Evolutionary conservation across 306 rosid species (phyloP).

Genomic region (Cicer cuneatum): DNA sequence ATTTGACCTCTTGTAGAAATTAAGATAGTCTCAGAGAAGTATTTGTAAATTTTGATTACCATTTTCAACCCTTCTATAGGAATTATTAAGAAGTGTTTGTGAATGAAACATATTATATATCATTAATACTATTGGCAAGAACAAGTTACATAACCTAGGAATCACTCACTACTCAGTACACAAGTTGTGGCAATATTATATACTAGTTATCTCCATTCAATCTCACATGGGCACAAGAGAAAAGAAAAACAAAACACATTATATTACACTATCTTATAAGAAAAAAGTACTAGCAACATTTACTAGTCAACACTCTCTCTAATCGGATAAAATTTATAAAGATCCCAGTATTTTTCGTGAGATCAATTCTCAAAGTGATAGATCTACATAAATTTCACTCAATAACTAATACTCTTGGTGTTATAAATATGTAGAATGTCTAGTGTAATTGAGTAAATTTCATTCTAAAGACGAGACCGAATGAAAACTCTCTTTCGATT

Average conservation of each 20-base stretch:
- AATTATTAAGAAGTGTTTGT: neutral
- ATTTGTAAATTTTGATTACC: neutral
- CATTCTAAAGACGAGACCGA: slow-evolving; percentile 68
- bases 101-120: neutral
- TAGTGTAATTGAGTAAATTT: neutral
- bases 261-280: slow-evolving; percentile 14
- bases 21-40: neutral
- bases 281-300: slow-evolving; percentile 5
- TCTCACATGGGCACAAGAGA: slow-evolving; percentile 9
- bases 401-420: too few relatives aligned
- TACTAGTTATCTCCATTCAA: neutral
- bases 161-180: slow-evolving; percentile 5
- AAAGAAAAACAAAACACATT: neutral
- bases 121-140: slow-evolving; percentile 5
- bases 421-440: slow-evolving; percentile 25
- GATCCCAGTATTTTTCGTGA: neutral
- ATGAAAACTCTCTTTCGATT: slow-evolving; percentile 66
- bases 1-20: neutral
- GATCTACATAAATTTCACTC: too few relatives aligned
- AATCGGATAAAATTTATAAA: neutral
- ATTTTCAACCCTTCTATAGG: neutral
- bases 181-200: neutral
- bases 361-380: neutral
- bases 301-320: neutral
- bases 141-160: slow-evolving; percentile 1